Base-by-base conservation (phyloP, 1,139 yeast genomes). In the Protomyces lactucae-debilis region DNA sequence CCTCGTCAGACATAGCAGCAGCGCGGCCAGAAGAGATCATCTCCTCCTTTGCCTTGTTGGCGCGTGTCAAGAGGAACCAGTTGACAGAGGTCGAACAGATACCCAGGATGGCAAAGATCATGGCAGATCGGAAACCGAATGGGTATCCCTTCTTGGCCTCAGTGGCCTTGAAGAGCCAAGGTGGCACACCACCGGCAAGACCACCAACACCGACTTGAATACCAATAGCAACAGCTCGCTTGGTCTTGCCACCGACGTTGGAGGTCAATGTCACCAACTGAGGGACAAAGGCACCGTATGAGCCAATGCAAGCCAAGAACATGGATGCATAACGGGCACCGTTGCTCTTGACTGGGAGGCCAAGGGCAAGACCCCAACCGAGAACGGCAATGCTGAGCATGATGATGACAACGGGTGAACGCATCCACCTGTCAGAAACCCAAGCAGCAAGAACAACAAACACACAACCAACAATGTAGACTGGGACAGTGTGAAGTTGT, bases 141-240 rank as follows among this genome's bases (percentile, higher is more conserved):
- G 71, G 76, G 71, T 81, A 83, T 10, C 48, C 48, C 55, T 77
- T 78, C 16, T 86, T 85, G 32, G 84, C 80, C 71, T 82, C 85
- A 68, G 78, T 77, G 23, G 79, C 70, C 68, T 82, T 76, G 74
- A 52, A 52, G 40, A 52, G 56, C 56, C 56, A 52, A 14, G 56
- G 56, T 16, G 56, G 35, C 14, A 52, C 16, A 21, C 39, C 56
- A 21, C 56, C 56, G 3, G 56, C 35, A 32, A 52, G 56, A 25
- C 56, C 56, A 52, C 56, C 56, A 5, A 52, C 16, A 12, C 56
- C 56, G 25, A 52, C 56, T 14, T 52, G 56, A 73, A 75, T 83
- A 72, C 73, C 77, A 72, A 85, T 51, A 3, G 53, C 53, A 3
- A 32, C 37, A n/a, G 53, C 53, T 9, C 53, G 35, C 53, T 51